Base-by-base conservation (phyloP, 148 eudicot species). In the Amaranthus hypochondriacus region DNA sequence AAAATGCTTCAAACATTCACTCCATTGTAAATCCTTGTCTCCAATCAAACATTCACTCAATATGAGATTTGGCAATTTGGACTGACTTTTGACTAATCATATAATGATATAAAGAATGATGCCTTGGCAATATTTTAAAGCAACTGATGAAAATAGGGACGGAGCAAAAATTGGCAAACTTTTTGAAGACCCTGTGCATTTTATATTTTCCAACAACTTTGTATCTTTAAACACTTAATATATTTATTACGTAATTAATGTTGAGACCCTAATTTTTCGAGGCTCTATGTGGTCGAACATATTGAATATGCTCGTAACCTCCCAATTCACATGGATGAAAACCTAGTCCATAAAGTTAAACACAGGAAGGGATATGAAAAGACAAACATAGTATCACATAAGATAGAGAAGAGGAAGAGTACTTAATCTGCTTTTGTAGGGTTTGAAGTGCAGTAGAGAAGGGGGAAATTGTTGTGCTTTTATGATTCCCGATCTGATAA, bases 401-500 rank as follows among this genome's bases (percentile, higher is more conserved):
- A 18, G 6, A 50, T 5, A 14, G 56, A 47, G 64, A 50, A 72
- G 62, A 55, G 39, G 59, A 47, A 66, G 67, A 73, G 48, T 83
- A 79, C 96, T 80, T 70, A 80, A 90, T 84, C 66, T 90, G 89
- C 52, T 75, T 73, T 66, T 88, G 91, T 52, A 90, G 92, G 73
- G 81, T 80, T 15, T 82, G 85, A 64, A 90, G 91, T 13, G 88
- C 84, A 52, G 66, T 56, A 1, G 89, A 80, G 65, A 88, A 90
- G 3, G 92, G 81, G 28, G 89, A 85, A 55, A 74, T 52, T 2
- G 62, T 42, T 58, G 77, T 62, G 62, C 42, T 44, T 11, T 72
- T 28, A 51, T 57, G 78, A 60, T 81, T 65, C 75, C 48, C 5
- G 18, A 48, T 9, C 68, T 65, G 73, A 51, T 71, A 73, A 51